Evolutionary conservation across 2,329 filamentous ascomycete genomes (phyloP).

Genomic region (Paraphoma chrysanthemicola): DNA sequence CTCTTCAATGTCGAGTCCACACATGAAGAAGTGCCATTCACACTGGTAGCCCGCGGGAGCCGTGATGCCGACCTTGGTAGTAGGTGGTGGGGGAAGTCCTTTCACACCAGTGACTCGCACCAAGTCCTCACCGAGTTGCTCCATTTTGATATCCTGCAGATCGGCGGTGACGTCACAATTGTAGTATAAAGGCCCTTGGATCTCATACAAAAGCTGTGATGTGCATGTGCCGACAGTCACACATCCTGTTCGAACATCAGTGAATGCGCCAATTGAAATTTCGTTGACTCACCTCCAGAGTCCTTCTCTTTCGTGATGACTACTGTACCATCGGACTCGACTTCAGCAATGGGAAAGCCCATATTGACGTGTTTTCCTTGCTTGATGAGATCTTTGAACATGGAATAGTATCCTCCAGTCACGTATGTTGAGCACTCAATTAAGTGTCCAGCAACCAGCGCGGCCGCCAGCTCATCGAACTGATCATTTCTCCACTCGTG

Average conservation of each 20-base stretch:
- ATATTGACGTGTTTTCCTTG: slow-evolving; percentile 45
- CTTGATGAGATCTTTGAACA: slow-evolving; percentile 47
- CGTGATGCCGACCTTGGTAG: slow-evolving; percentile 52
- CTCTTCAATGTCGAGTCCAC: slow-evolving; percentile 37
- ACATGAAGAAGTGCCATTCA: slow-evolving; percentile 33
- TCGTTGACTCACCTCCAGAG: slow-evolving; percentile 33
- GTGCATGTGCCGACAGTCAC: slow-evolving; percentile 57
- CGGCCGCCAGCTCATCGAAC: slow-evolving; percentile 38
- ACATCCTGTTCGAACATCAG: slow-evolving; percentile 9
- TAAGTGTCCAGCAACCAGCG: slow-evolving; percentile 51
- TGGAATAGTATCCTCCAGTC: slow-evolving; percentile 42
- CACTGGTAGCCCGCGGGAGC: slow-evolving; percentile 37
- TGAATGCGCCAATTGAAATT: neutral
- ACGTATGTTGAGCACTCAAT: slow-evolving; percentile 50
- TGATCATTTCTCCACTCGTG: slow-evolving; percentile 56
- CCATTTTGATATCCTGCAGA: slow-evolving; percentile 31
- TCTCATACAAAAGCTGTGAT: slow-evolving; percentile 58
- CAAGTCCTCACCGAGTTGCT: slow-evolving; percentile 55
- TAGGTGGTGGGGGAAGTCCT: slow-evolving; percentile 55
- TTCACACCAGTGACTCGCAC: slow-evolving; percentile 46
- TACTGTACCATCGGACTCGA: slow-evolving; percentile 24
- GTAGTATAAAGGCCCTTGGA: slow-evolving; percentile 51
- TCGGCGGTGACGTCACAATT: slow-evolving; percentile 51
- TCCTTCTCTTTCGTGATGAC: slow-evolving; percentile 41
- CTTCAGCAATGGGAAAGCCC: slow-evolving; percentile 32